Base-by-base conservation (phyloP, 768 basidiomycete species). In the Galerina sulciceps region DNA sequence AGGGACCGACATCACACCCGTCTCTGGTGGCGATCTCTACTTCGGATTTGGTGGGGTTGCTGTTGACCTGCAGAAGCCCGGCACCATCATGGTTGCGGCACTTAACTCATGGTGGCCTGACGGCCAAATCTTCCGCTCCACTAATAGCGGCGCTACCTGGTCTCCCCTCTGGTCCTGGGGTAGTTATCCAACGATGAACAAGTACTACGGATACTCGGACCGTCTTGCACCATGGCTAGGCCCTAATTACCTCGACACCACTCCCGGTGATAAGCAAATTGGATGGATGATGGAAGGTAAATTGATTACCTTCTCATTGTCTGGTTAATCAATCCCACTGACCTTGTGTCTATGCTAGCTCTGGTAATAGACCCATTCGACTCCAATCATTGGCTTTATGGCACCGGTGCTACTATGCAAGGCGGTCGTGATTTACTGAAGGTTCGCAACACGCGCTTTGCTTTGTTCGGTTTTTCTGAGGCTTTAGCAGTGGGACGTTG, bases 251-350 rank as follows among this genome's bases (percentile, higher is more conserved):
- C 80, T 80, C 8, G 76, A 80, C n/a, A 75, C 73, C 1, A 77
- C 71, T 18, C 66, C 75, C 14, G 80, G 80, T 4, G 73, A 75
- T 40, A 67, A 79, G 53, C 85, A 86, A 59, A 81, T 87, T 46
- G 86, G 87, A 10, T 88, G 86, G 86, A 87, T 87, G 87, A 88
- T 89, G 81, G 86, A 89, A 76, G 71, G 85, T 75, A 57, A 46
- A 71, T 58, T 14, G 10, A 11, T 13, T 8, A 8, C 43, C 37
- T 35, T 18, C 9, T 34, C 18, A 10, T 44, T 22, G 41, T 41
- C 4, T 26, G 41, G 20, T 56, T 37, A n/a, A 38, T 13, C 10
- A 38, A 43, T 44, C 35, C 44, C 4, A 41, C 10, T 47, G 48
- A 52, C n/a, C 17, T 43, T 37, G 26, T 31, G 8, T 14, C 20